These are phyloP conservation scores for Corylus americana DNA, from an alignment of 306 rosid species.

Conservation along the genomic window DNA sequence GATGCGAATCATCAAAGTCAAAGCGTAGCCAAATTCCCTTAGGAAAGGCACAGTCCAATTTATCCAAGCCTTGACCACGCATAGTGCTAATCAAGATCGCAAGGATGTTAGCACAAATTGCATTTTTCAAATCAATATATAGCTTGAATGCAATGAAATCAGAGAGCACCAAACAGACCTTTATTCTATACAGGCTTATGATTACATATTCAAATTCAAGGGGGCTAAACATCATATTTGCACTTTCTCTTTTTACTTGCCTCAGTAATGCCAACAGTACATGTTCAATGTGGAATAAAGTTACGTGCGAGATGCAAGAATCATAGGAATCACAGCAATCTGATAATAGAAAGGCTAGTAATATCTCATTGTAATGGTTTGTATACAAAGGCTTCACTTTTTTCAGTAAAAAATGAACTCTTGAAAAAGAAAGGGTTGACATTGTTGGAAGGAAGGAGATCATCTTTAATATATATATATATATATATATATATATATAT, in stretches of 20 bases:
- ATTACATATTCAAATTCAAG: conserved; percentile 4
- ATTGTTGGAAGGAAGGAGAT: background rate
- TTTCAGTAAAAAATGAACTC: background rate
- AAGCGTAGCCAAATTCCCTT: conserved; percentile 82
- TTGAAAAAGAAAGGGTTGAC: background rate
- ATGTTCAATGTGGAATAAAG: background rate
- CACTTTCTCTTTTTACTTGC: conserved; percentile 12
- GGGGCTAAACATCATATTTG: background rate
- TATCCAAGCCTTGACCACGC: conserved; percentile 48
- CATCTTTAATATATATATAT: too few species aligned
- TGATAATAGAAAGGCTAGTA: background rate
- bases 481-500: too few species aligned
- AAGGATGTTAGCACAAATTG: conserved; percentile 34
- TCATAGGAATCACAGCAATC: background rate
- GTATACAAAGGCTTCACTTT: background rate
- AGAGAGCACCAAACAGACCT: background rate
- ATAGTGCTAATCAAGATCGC: conserved; percentile 57
- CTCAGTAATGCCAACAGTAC: conserved; percentile 16
- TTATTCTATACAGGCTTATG: background rate
- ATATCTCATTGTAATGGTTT: background rate
- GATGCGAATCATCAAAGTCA: conserved; percentile 79
- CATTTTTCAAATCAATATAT: conserved; percentile 2
- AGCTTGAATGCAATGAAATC: background rate
- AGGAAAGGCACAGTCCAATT: conserved; percentile 57
- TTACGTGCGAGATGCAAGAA: background rate